These are phyloP conservation scores for Symmetrospora coprosmae DNA, from an alignment of 768 basidiomycete genomes.

Conservation along the genomic window DNA sequence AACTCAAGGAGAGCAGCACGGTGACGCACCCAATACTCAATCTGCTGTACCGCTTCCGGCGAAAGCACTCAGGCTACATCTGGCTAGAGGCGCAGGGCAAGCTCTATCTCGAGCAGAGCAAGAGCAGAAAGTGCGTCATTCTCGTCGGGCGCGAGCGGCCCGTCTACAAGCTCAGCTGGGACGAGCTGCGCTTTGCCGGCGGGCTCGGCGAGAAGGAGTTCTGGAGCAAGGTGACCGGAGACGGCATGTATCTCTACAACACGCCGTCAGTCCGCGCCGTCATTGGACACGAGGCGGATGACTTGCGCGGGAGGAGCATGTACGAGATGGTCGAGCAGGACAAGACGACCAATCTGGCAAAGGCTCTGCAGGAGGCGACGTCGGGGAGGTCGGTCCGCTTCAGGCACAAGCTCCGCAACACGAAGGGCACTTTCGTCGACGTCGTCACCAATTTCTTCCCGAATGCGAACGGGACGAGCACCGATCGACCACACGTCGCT, in stretches of 20 bases:
- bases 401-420: slow-evolving; percentile 35
- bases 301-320: slow-evolving; percentile 31
- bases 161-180: slow-evolving; percentile 44
- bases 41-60: slow-evolving; percentile 66
- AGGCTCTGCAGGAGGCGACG: slow-evolving; percentile 32
- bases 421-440: slow-evolving; percentile 33
- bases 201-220: slow-evolving; percentile 42
- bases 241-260: slow-evolving; percentile 39
- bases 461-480: slow-evolving; percentile 1
- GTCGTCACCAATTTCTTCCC: slow-evolving; percentile 37
- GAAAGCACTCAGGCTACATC: slow-evolving; percentile 54
- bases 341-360: slow-evolving; percentile 29
- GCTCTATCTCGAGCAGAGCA: slow-evolving; percentile 63
- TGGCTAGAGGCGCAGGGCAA: slow-evolving; percentile 88
- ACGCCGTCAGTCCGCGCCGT: slow-evolving; percentile 37
- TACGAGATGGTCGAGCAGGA: slow-evolving; percentile 35
- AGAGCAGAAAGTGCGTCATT: slow-evolving; percentile 52
- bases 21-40: slow-evolving; percentile 45
- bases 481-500: neutral
- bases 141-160: slow-evolving; percentile 61
- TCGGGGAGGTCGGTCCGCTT: slow-evolving; percentile 32
- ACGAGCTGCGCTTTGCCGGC: slow-evolving; percentile 45
- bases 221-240: slow-evolving; percentile 40
- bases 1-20: slow-evolving; percentile 50
- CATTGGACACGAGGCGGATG: slow-evolving; percentile 34